Evolutionary conservation across 2,329 filamentous ascomycete genomes (phyloP), one percentile per base, ranked within the genome.

Genomic region (Scolecobasidium constrictum): DNA sequence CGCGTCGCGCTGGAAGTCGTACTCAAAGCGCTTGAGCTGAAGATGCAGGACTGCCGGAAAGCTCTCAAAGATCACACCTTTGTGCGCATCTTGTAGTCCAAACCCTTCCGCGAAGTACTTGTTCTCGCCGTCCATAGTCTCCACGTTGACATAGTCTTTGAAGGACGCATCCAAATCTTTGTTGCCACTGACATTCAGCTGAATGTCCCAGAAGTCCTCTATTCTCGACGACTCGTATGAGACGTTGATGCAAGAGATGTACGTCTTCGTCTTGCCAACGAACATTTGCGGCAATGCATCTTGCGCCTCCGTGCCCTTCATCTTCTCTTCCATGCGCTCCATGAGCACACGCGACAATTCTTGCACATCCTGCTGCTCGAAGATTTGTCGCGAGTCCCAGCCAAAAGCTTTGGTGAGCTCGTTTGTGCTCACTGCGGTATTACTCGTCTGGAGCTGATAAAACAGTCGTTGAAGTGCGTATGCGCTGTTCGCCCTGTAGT

Each of bases 181-280:
- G 71, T 94, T 95, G 22, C 87, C 88, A 49, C 84, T 83, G 40
- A 98, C 93, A 52, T 96, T 98, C 52, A 98, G 76, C 60, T 98
- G 92, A 47, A 98, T 86, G 59, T 98, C 92, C 92, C 92, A 98
- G 61, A 95, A 98, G 53, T 98, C 93, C 62, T 98, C 92, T 50
- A 92, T 78, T 48, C 90, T 78, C 48, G 88, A 94, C 17, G 87
- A 95, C 66, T 96, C 90, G 66, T 94, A 98, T 55, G 94, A 81
- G 48, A 98, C 93, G 60, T 98, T 92, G 60, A 98, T 95, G 67
- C 93, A 98, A 17, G 86, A 93, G 50, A 98, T 93, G 62, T 96
- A 98, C 1, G 92, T 98, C 68, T 96, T 96, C 62, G 93, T 88
- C 65, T 96, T 96, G 45, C 92, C 93, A 46, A 92, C 88, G 56